Evolutionary conservation across 371 early-diverging fungal species (phyloP), one percentile per base, ranked within the genome.

Genomic region (Rhizopus sp.): DNA sequence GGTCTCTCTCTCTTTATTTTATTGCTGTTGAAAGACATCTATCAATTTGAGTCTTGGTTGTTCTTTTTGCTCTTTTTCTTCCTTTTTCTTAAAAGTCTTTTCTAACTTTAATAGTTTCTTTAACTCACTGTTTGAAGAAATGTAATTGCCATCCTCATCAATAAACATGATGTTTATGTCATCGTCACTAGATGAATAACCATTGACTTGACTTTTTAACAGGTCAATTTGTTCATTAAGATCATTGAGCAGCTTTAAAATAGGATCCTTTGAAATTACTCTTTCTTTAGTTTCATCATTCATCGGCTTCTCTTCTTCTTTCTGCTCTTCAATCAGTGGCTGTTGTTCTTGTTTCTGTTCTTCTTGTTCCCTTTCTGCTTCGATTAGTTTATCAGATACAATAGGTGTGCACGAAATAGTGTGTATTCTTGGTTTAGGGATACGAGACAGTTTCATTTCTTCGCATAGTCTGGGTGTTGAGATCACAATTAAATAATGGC

Each of bases 401-500:
- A 89, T 73, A 31, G 81, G 83, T 48, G 76, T 70, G 59, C 90
- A 89, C 44, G 70, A 64, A 44, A 91, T 88, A 35, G 72, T 56
- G 55, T 83, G 74, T 35, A 80, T 72, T 23, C 72, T 68, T 16
- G 82, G 71, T 5, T 78, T 69, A 3, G 68, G 64, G 31, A 69
- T 62, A 7, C 70, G 76, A 42, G 73, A 75, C 56, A 91, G 81
- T 47, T 73, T 70, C 42, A 80, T 64, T 44, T 89, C 88, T 37
- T 77, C 76, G 67, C 93, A 93, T 44, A 93, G 72, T 0, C 81
- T 71, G 9, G 89, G 85, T 2, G 92, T 89, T 44, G 83, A 71
- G 31, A 93, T 81, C 6, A 86, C 67, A 62, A 89, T 81, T n/a
- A 82, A 77, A 49, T 93, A 93, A 17, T 75, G 70, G 63, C 93